These are phyloP conservation scores for Globisporangium ultimum DNA, from an alignment of 352 stramenopile species.

Conservation along the genomic window DNA sequence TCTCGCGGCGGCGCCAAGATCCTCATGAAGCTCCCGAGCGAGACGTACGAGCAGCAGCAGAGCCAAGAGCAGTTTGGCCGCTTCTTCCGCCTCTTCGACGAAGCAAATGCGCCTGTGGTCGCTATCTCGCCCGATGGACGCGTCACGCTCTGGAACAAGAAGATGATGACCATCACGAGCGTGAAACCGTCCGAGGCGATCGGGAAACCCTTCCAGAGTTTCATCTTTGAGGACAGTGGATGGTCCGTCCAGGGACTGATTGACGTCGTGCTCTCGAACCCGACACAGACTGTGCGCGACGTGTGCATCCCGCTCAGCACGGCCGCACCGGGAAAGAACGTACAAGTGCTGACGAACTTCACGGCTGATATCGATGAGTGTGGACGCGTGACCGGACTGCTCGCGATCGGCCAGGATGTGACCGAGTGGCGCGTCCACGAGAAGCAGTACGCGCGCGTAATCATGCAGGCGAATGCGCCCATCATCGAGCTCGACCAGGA, in stretches of 20 bases:
- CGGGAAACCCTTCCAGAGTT: slow-evolving; percentile 32
- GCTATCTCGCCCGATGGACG: slow-evolving; percentile 32
- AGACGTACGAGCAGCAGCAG: slow-evolving; percentile 6
- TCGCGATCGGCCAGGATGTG: slow-evolving; percentile 52
- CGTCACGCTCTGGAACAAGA: slow-evolving; percentile 71
- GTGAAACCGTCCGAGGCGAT: slow-evolving; percentile 24
- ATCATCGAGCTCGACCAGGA: slow-evolving; percentile 76
- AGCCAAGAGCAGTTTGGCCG: slow-evolving; percentile 16
- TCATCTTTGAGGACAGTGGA: slow-evolving; percentile 22
- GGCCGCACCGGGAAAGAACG: slow-evolving; percentile 26
- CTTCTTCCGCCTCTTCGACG: slow-evolving; percentile 44
- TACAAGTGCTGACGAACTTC: slow-evolving; percentile 62
- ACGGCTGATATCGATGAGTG: slow-evolving; percentile 42
- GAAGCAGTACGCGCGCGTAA: slow-evolving; percentile 52
- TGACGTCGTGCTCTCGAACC: slow-evolving; percentile 13
- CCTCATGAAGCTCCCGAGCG: slow-evolving; percentile 7
- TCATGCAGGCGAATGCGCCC: slow-evolving; percentile 71
- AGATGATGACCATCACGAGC: slow-evolving; percentile 42
- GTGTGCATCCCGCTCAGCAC: slow-evolving; percentile 49
- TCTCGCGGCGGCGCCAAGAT: slow-evolving; percentile 4
- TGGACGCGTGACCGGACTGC: slow-evolving; percentile 22
- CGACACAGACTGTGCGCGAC: slow-evolving; percentile 26
- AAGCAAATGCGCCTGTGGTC: slow-evolving; percentile 50
- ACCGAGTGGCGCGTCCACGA: slow-evolving; percentile 39
- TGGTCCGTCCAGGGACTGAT: slow-evolving; percentile 15